Evolutionary conservation across 2,329 filamentous ascomycete genomes (phyloP), one percentile per base, ranked within the genome.

Genomic region (Fusarium tanahbumbuense): DNA sequence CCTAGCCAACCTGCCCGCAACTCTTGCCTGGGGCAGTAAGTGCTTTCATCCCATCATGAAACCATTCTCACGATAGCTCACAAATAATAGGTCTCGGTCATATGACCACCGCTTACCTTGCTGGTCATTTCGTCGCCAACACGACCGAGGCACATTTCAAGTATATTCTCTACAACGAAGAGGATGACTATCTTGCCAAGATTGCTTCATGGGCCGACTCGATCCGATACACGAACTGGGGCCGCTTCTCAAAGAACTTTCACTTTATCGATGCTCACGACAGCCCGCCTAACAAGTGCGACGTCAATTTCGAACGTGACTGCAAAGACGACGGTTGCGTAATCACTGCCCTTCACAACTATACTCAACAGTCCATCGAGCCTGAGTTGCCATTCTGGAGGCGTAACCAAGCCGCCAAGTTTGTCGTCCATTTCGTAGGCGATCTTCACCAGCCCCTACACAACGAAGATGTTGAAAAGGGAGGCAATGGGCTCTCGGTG

Each of bases 251-350:
- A 11, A 86, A 83, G 68, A 85, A 84, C 34, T 90, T 90, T 78
- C 89, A 92, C 82, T 92, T 88, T 80, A 91, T 92, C 79, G 89
- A 91, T 76, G 89, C 89, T 63, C 85, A 90, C 73, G 89, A 92
- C 78, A 78, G 80, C 71, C 89, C 89, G 58, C 89, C 89, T 2
- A 73, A 74, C 18, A 81, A 78, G 47, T 91, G 89, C 80, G 83
- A 83, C 64, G 85, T 91, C 68, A 83, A 87, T 72, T 84, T 85
- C 61, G 80, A 82, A 25, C 86, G 89, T 56, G 89, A 91, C 79
- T 92, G 89, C 81, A 87, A 89, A 68, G 81, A 78, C 12, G 81
- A 79, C 13, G 89, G 88, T n/a, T 92, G 89, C 79, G 82, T 91
- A 47, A 84, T 92, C 58, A 86, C 80, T 62, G 87, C 88, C 7